Base-by-base conservation (phyloP, 129 eudicot species). In the Lonicera japonica region DNA sequence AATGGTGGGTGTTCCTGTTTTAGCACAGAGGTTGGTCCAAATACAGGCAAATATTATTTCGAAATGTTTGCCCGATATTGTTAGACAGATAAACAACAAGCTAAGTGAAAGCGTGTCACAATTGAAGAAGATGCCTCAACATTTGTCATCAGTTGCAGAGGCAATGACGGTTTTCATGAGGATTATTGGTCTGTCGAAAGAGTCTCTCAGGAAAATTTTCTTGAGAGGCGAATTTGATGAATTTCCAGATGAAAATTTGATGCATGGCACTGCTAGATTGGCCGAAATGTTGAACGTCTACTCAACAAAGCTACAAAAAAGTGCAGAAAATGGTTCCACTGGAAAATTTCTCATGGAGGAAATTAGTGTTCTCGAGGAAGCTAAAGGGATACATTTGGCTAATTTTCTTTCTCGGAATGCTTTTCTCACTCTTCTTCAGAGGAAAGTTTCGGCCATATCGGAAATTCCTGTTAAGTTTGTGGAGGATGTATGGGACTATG, bases 251-350 rank as follows among this genome's bases (percentile, higher is more conserved):
- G 64, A 72, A 19, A 41, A 40, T 16, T 10, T 39, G 6, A 72
- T 72, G 82, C 82, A 77, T 68, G 57, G 75, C 34, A 72, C 65
- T 15, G 78, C 75, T 23, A 65, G 78, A 12, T 24, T 77, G 65
- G 70, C 59, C 0, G 78, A 77, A 54, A 66, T 77, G 78, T 17
- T 77, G 57, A 39, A 24, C 14, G 13, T 25, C 1, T 66, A 25
- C 20, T 60, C 61, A 2, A 41, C 63, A 6, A 24, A 71, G 11
- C 56, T 72, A 39, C 73, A 66, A 36, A 64, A 24, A 17, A 72
- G 65, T 64, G n/a, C 56, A 2, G 67, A 54, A 5, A 17, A 10
- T 12, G 11, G 13, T 50, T 8, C 29, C 45, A 51, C 63, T 4
- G 57, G 57, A 7, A 46, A 55, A 24, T 76, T 76, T 57, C 76